Conservation (phyloP, 1,284 basidiomycete species). For the Sanguinoderma infundibulare region DNA sequence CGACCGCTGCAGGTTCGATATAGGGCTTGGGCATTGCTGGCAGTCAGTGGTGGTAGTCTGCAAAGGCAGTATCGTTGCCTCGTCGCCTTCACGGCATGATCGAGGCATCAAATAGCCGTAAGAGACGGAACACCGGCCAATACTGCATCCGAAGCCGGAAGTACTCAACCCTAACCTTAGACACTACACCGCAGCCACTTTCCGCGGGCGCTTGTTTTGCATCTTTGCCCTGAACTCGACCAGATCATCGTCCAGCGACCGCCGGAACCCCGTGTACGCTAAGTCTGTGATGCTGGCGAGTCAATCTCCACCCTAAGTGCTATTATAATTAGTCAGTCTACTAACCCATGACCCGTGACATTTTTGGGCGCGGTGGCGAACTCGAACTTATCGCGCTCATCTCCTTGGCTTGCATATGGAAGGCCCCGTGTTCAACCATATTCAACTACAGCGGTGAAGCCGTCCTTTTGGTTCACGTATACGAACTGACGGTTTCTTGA, state of each 20-base stretch:
- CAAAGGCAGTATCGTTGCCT: not conserved
- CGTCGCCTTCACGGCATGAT: not conserved
- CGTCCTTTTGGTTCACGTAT: too few species aligned
- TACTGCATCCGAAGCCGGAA: not conserved
- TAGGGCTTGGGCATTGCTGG: conserved; percentile 17
- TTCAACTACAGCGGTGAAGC: too few species aligned
- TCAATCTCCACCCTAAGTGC: not conserved
- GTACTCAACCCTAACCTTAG: not conserved
- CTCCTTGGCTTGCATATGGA: too few species aligned
- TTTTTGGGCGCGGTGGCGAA: not conserved
- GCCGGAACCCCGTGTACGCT: not conserved
- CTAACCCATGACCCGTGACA: not conserved
- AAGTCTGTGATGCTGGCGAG: not conserved
- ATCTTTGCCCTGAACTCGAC: not conserved
- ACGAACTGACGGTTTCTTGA: not conserved
- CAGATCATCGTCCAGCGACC: not conserved
- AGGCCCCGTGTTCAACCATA: too few species aligned
- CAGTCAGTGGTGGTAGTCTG: conserved; percentile 31
- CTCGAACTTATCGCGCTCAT: too few species aligned
- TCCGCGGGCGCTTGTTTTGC: not conserved
- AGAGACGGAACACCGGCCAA: not conserved
- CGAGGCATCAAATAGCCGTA: not conserved
- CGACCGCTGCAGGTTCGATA: conserved; percentile 43
- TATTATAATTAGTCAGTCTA: not conserved
- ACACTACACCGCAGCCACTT: too few species aligned